Percentiles rank a stretch among this genome's conserved stretches.
Evolutionary conservation across 2,329 filamentous ascomycete species (phyloP).

Genomic region (Aureobasidium sp.): DNA sequence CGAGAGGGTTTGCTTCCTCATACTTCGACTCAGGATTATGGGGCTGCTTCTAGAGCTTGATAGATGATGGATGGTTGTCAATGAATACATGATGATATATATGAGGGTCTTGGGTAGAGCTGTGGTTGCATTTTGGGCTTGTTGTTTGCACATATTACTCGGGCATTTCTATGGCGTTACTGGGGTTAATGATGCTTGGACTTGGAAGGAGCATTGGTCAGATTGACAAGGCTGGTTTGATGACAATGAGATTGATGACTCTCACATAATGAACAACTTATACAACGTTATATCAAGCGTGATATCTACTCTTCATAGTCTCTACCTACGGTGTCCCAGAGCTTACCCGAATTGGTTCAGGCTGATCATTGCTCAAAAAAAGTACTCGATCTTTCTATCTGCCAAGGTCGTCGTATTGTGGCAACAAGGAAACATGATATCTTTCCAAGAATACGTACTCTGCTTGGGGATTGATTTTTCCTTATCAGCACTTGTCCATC

Average conservation of each 20-base stretch:
- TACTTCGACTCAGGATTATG: background rate
- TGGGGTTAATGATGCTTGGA: background rate
- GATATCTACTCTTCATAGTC: background rate
- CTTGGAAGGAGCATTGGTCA: background rate
- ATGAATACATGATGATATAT: background rate
- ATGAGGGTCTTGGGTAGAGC: background rate
- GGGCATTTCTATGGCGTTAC: constrained; percentile 4
- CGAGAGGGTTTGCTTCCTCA: background rate
- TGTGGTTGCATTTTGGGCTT: background rate
- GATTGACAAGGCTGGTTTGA: background rate
- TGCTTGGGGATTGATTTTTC: too few species aligned
- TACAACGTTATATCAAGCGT: background rate
- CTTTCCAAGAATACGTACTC: too few species aligned
- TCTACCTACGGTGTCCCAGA: too few species aligned
- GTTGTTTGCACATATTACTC: background rate
- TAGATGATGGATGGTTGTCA: background rate
- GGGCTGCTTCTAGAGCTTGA: background rate
- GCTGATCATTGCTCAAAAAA: too few species aligned
- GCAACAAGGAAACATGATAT: too few species aligned
- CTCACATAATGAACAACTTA: background rate
- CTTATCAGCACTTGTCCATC: too few species aligned
- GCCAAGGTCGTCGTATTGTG: too few species aligned
- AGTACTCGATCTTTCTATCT: too few species aligned
- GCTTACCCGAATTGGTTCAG: too few species aligned
- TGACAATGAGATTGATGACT: background rate